Evolutionary conservation across 306 rosid genomes (phyloP).

Genomic region (Sicyos edulis): DNA sequence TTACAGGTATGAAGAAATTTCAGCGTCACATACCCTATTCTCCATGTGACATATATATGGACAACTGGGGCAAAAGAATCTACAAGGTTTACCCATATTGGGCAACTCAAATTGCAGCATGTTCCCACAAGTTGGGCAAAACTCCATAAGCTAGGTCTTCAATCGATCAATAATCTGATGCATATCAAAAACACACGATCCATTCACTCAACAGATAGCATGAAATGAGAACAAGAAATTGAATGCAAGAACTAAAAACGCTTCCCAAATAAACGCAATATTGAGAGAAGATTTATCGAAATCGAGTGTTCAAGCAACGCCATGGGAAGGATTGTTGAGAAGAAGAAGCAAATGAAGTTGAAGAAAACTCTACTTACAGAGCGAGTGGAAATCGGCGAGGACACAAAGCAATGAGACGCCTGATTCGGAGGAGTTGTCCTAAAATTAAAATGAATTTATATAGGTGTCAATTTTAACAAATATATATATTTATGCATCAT

Average conservation of each 20-base stretch:
- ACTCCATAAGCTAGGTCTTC: constrained; percentile 34
- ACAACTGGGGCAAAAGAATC: constrained; percentile 51
- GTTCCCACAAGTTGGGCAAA: constrained; percentile 56
- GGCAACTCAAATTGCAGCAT: constrained; percentile 48
- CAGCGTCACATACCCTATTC: constrained; percentile 24
- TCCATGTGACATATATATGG: constrained; percentile 45
- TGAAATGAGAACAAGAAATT: neutral
- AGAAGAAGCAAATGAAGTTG: neutral
- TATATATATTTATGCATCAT: no score
- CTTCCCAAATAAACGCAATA: neutral
- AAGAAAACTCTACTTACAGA: neutral
- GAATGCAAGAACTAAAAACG: neutral
- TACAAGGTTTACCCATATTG: constrained; percentile 34
- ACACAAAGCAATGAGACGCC: neutral
- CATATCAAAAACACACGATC: constrained; percentile 4
- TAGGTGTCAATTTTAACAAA: no score
- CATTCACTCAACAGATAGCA: constrained; percentile 1
- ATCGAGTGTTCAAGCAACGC: neutral
- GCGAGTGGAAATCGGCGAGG: neutral
- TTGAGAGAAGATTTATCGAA: no score
- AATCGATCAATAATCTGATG: neutral
- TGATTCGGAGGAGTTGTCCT: neutral
- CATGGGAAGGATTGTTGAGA: neutral
- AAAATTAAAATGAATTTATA: no score
- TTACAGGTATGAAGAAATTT: neutral